A percentile compares a stretch with the other conserved stretches of the same genome.
phyloP scores from a whole-genome alignment of 2,329 filamentous ascomycete species.

The Chaetomiaceae sp. region DNA sequence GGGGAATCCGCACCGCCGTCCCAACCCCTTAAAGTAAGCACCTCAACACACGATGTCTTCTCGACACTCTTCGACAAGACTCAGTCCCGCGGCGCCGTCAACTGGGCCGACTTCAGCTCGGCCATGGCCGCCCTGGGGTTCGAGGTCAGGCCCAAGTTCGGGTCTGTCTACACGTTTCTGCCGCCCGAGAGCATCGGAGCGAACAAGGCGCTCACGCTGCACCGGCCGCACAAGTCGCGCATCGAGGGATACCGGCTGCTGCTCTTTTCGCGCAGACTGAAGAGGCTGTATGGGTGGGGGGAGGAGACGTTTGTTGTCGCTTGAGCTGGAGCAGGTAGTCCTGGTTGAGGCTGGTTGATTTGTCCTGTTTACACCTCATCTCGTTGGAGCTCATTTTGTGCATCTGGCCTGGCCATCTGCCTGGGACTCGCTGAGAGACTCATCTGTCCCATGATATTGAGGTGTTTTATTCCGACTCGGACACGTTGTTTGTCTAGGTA shows the following conservation, averaged over 20 bases:
- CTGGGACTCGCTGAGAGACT: too few relatives aligned
- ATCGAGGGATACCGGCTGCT: constrained; percentile 33
- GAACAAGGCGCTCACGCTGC: constrained; percentile 32
- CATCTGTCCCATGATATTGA: too few relatives aligned
- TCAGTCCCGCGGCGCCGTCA: constrained; percentile 29
- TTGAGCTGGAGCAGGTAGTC: too few relatives aligned
- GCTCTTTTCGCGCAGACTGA: constrained; percentile 31
- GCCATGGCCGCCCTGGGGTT: constrained; percentile 41
- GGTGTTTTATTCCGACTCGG: too few relatives aligned
- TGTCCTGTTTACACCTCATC: too few relatives aligned
- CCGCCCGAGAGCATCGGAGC: constrained; percentile 28
- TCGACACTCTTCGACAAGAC: constrained; percentile 29
- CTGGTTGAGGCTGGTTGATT: too few relatives aligned
- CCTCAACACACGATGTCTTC: constrained; percentile 37
- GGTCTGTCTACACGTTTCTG: constrained; percentile 39
- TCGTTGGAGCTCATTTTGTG: too few relatives aligned
- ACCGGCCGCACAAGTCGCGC: constrained; percentile 34
- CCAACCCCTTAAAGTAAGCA: constrained; percentile 35
- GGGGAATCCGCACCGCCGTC: not conserved
- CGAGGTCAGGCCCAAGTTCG: constrained; percentile 36
- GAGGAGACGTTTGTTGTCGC: constrained; percentile 29
- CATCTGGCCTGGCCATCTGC: too few relatives aligned
- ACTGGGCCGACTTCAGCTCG: constrained; percentile 36
- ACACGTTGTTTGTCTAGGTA: too few relatives aligned
- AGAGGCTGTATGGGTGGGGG: constrained; percentile 35